phyloP scores from a whole-genome alignment of 129 eudicot genomes.

The Flaveria robusta region DNA sequence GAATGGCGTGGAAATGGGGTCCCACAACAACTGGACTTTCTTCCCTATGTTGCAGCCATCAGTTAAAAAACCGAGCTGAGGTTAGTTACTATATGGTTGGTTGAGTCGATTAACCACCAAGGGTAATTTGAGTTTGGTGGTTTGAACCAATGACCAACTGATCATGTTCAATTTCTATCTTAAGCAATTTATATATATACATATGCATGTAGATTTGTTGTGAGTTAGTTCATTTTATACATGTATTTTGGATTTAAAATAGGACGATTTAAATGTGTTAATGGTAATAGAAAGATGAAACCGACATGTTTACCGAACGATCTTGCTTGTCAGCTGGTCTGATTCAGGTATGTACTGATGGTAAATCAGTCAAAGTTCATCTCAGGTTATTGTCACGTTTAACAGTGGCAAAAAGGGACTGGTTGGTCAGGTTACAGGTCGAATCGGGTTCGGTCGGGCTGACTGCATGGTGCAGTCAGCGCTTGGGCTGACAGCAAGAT shows the following conservation, averaged over 20 bases:
- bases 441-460: not conserved
- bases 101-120: constrained; percentile 2
- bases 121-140: constrained; percentile 24
- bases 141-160: constrained; percentile 5
- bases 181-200: constrained; percentile 38
- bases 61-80: constrained; percentile 56
- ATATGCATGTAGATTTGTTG: constrained; percentile 25
- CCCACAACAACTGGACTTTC: constrained; percentile 82
- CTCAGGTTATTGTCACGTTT: not conserved
- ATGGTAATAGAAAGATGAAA: constrained; percentile 34
- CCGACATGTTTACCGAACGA: not conserved
- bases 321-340: not conserved
- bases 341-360: not conserved
- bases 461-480: not conserved
- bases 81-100: constrained; percentile 12
- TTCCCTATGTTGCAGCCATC: constrained; percentile 82
- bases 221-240: constrained; percentile 32
- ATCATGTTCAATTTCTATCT: constrained; percentile 14
- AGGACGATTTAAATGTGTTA: constrained; percentile 32
- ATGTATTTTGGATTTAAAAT: constrained; percentile 34
- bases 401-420: not conserved
- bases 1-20: constrained; percentile 55
- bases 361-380: not conserved
- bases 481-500: no score
- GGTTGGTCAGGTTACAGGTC: not conserved